Percentiles rank a stretch among this genome's conserved stretches.
Evolutionary conservation across 441 rosid species (phyloP).

Genomic region (Mallotus repandus): DNA sequence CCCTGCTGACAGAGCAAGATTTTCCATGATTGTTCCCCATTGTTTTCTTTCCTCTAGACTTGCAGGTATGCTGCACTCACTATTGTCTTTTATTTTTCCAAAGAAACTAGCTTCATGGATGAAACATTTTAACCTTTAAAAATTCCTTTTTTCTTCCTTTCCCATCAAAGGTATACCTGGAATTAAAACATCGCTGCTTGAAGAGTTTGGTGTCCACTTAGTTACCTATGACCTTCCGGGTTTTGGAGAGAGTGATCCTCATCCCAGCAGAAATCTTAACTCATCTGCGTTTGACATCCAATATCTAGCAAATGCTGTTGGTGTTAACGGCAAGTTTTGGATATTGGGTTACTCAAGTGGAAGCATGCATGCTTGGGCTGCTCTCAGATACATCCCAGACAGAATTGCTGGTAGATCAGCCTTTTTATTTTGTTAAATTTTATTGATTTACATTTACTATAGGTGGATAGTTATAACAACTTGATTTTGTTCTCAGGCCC

Average conservation of each 20-base stretch:
- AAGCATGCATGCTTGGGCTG: conserved; percentile 77
- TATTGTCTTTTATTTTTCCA: conserved; percentile 6
- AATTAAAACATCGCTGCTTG: conserved; percentile 59
- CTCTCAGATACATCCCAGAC: conserved; percentile 63
- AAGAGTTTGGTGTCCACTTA: conserved; percentile 68
- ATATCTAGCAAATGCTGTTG: conserved; percentile 49
- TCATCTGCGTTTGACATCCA: conserved; percentile 66
- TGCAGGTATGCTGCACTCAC: conserved; percentile 49
- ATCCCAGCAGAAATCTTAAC: conserved; percentile 52
- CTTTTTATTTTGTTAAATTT: conserved; percentile 1
- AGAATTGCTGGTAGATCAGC: conserved; percentile 54
- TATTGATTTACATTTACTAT: background rate
- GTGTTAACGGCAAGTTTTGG: conserved; percentile 60
- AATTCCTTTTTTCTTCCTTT: background rate
- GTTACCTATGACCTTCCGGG: conserved; percentile 80
- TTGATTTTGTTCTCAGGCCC: background rate
- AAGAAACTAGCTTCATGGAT: background rate
- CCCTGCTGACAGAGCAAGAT: conserved; percentile 68
- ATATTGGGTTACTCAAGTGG: conserved; percentile 67
- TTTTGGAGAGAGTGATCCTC: conserved; percentile 86
- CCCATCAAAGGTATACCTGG: conserved; percentile 68
- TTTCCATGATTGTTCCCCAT: conserved; percentile 71
- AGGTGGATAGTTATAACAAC: background rate
- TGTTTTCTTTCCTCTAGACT: conserved; percentile 90
- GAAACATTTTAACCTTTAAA: background rate